phyloP scores from a whole-genome alignment of 352 stramenopile genomes.

The Phytophthora palmivora region DNA sequence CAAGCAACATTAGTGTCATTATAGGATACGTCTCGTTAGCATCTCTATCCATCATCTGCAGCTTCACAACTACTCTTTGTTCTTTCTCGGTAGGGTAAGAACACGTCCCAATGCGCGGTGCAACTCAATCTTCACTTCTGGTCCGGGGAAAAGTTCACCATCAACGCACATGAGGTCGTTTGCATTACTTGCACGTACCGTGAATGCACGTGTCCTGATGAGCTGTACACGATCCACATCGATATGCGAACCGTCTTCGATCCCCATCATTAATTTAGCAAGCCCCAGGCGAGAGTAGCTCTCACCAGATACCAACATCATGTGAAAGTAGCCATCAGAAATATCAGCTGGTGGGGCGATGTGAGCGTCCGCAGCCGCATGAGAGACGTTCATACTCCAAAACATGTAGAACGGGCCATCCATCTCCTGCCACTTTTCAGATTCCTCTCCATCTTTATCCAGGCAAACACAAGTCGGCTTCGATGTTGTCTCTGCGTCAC shows the following conservation, averaged over 20 bases:
- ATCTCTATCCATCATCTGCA: slow-evolving; percentile 15
- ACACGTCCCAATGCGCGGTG: slow-evolving; percentile 56
- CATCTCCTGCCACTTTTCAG: slow-evolving; percentile 47
- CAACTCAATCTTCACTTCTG: slow-evolving; percentile 54
- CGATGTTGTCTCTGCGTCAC: slow-evolving; percentile 7
- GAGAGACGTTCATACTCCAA: slow-evolving; percentile 67
- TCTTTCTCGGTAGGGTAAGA: slow-evolving; percentile 37
- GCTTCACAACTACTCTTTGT: slow-evolving; percentile 3
- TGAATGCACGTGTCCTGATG: slow-evolving; percentile 71
- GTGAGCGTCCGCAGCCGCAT: slow-evolving; percentile 52
- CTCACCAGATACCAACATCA: slow-evolving; percentile 58
- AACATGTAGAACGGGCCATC: slow-evolving; percentile 64
- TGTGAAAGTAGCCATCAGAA: slow-evolving; percentile 67
- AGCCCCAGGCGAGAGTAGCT: slow-evolving; percentile 48
- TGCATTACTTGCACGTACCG: slow-evolving; percentile 37
- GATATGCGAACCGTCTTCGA: slow-evolving; percentile 63
- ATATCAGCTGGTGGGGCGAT: slow-evolving; percentile 54
- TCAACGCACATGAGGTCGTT: slow-evolving; percentile 67
- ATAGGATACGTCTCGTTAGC: slow-evolving; percentile 8
- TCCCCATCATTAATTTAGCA: slow-evolving; percentile 52
- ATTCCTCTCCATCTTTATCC: slow-evolving; percentile 14
- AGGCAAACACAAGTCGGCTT: slow-evolving; percentile 36
- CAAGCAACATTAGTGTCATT: background rate
- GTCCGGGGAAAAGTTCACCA: slow-evolving; percentile 61
- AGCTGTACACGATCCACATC: slow-evolving; percentile 48